Percentiles rank a stretch among this genome's conserved stretches.
Conservation (phyloP, 208 protist genomes). For the Tritrichomonas musculus region DNA sequence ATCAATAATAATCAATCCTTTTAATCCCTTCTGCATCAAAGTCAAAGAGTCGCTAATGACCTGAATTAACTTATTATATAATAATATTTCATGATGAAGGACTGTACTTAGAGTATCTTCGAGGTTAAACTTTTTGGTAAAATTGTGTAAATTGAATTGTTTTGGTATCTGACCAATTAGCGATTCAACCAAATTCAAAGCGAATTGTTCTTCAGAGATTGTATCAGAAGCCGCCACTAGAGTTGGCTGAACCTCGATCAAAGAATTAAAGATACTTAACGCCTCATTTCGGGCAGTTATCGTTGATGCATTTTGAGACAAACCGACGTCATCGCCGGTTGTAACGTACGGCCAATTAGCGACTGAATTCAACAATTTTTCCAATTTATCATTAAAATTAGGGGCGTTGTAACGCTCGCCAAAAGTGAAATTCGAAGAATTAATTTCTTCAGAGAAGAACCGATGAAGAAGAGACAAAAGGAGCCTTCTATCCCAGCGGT, state of each 20-base stretch:
- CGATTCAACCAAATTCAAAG: constrained; percentile 94
- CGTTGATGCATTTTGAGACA: background rate
- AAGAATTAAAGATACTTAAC: background rate
- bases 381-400: constrained; percentile 86
- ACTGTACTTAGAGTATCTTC: background rate
- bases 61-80: background rate
- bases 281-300: background rate
- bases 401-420: constrained; percentile 66
- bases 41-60: constrained; percentile 29
- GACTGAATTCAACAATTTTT: constrained; percentile 81
- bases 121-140: background rate
- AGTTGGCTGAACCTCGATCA: constrained; percentile 25
- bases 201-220: constrained; percentile 49
- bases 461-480: constrained; percentile 70
- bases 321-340: background rate
- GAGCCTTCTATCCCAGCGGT: constrained; percentile 80
- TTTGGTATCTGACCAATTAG: constrained; percentile 91
- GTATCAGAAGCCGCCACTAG: background rate
- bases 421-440: background rate
- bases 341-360: constrained; percentile 73
- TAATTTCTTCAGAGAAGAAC: background rate
- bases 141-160: constrained; percentile 64
- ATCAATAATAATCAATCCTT: constrained; percentile 87
- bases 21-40: constrained; percentile 79
- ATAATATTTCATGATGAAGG: background rate